Evolutionary conservation across 805 yeast species (phyloP).

Genomic region (Zygoascus biomembranicola): DNA sequence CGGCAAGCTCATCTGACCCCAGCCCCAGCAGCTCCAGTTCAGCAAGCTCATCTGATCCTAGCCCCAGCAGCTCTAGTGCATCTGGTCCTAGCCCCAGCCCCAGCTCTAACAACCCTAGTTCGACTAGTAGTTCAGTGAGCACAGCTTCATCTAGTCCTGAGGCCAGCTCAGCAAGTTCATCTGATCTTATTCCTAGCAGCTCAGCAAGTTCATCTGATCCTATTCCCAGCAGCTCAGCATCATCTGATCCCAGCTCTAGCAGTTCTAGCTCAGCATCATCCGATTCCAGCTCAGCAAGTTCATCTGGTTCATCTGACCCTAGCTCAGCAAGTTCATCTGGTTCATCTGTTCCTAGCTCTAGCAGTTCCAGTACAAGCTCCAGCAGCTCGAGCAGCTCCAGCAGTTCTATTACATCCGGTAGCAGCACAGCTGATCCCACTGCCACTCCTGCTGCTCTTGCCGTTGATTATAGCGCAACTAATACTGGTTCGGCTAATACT

Average conservation of each 20-base stretch:
- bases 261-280: too few relatives aligned
- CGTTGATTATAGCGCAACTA: not conserved
- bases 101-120: not conserved
- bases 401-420: not conserved
- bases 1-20: not conserved
- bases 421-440: not conserved
- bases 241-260: too few relatives aligned
- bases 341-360: not conserved
- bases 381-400: not conserved
- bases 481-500: not conserved
- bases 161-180: too few relatives aligned
- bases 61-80: too few relatives aligned
- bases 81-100: too few relatives aligned
- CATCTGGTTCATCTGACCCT: too few relatives aligned
- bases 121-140: not conserved
- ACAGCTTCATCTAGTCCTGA: not conserved
- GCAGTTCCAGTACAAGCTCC: not conserved
- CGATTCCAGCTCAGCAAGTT: not conserved
- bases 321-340: not conserved
- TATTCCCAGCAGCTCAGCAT: too few relatives aligned
- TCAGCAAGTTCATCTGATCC: too few relatives aligned
- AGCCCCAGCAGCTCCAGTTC: not conserved
- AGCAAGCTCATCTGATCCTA: too few relatives aligned
- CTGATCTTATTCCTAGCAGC: too few relatives aligned
- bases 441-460: not conserved